A percentile compares a stretch with the other conserved stretches of the same genome.
Conservation (phyloP, 345 rosid genomes). For the Eucalyptus camaldulensis region DNA sequence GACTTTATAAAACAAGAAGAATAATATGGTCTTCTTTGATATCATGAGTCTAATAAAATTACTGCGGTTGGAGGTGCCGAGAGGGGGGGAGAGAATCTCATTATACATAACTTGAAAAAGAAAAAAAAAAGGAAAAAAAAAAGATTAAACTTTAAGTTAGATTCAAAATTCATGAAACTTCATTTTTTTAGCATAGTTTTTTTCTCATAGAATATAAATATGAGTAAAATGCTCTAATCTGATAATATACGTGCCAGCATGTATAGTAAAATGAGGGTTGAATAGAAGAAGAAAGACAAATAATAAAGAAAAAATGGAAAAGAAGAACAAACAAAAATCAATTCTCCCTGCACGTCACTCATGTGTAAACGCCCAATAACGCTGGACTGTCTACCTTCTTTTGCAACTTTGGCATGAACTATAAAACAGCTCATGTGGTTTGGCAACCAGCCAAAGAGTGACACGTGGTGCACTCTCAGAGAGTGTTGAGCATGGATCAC, state of each 20-base stretch:
- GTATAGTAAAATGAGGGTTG: background rate
- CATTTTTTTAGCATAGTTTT: background rate
- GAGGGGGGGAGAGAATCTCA: background rate
- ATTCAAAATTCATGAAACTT: background rate
- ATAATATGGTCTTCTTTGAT: background rate
- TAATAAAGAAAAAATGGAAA: background rate
- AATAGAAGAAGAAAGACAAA: background rate
- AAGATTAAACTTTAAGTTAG: background rate
- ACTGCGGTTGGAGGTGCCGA: background rate
- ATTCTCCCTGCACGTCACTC: background rate
- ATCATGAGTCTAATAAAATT: background rate
- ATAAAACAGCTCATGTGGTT: background rate
- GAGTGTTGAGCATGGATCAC: background rate
- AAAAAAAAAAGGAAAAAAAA: background rate
- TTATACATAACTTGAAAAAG: background rate
- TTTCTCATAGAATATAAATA: background rate
- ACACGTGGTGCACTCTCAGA: background rate
- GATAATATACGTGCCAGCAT: background rate
- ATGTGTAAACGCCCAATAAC: background rate
- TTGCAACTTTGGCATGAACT: background rate
- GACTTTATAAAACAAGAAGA: background rate
- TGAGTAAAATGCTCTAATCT: background rate
- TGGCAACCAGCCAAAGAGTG: background rate
- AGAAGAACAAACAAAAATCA: background rate
- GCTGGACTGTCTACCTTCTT: background rate